A percentile compares a stretch with the other conserved stretches of the same genome.
Evolutionary conservation across 192 early-diverging fungal genomes (phyloP).

Genomic region (Entomortierella chlamydospora): DNA sequence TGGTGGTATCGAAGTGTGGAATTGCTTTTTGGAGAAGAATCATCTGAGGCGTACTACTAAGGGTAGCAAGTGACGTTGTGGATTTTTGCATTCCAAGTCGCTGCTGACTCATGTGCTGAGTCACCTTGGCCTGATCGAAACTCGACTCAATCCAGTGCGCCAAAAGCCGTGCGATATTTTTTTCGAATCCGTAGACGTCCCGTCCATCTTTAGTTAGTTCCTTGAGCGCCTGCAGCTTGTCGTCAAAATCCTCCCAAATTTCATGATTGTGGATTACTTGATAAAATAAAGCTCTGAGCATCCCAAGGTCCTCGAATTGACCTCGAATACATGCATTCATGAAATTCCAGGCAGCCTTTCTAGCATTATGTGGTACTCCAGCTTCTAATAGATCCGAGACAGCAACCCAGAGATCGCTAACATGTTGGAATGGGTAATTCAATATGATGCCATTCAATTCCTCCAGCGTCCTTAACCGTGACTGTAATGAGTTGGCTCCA

Average conservation of each 20-base stretch:
- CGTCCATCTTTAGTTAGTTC: constrained; percentile 66
- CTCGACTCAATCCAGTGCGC: constrained; percentile 62
- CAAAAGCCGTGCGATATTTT: constrained; percentile 63
- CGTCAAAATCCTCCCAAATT: constrained; percentile 63
- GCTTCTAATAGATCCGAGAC: constrained; percentile 60
- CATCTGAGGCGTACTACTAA: constrained; percentile 49
- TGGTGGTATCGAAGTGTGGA: constrained; percentile 59
- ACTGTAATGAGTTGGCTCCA: constrained; percentile 41
- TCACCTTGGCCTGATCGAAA: constrained; percentile 52
- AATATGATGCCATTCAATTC: constrained; percentile 59
- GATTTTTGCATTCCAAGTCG: constrained; percentile 53
- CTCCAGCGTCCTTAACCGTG: constrained; percentile 60
- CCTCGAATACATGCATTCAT: constrained; percentile 69
- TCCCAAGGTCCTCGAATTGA: constrained; percentile 67
- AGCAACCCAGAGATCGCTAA: constrained; percentile 65
- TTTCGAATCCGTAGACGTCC: constrained; percentile 69
- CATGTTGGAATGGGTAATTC: constrained; percentile 63
- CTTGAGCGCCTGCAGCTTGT: constrained; percentile 61
- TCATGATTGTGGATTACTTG: constrained; percentile 60
- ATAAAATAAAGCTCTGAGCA: constrained; percentile 66
- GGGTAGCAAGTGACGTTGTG: constrained; percentile 37
- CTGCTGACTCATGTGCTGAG: constrained; percentile 50
- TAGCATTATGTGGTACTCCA: constrained; percentile 60
- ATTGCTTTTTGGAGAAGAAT: constrained; percentile 51
- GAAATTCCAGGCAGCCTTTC: constrained; percentile 66